These are phyloP conservation scores for Nicotiana attenuata DNA, from an alignment of 257 asterid species.

Conservation along the genomic window DNA sequence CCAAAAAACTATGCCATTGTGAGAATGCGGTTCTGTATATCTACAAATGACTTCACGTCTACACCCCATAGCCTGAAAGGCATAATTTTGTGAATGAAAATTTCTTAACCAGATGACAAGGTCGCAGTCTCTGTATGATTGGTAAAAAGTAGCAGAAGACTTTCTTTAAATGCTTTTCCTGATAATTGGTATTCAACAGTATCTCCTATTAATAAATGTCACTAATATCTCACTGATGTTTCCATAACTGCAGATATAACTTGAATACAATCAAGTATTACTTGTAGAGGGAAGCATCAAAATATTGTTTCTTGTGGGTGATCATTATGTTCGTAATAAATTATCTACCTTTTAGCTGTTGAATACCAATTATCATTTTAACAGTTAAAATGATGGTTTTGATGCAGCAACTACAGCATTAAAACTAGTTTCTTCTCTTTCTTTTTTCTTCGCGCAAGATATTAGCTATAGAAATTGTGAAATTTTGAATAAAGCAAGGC, in stretches of 20 bases:
- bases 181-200: background rate
- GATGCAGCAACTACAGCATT: background rate
- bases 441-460: background rate
- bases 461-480: background rate
- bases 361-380: too few relatives aligned
- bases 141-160: background rate
- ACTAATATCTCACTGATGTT: background rate
- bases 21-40: slow-evolving; percentile 45
- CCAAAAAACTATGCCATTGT: slow-evolving; percentile 13
- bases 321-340: background rate
- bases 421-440: background rate
- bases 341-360: background rate
- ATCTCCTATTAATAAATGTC: background rate
- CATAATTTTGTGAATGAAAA: background rate
- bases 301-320: background rate
- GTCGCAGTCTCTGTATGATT: background rate
- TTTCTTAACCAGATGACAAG: background rate
- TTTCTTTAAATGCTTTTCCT: background rate
- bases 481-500: background rate
- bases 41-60: slow-evolving; percentile 71
- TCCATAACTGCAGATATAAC: background rate
- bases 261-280: background rate
- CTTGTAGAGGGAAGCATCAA: background rate
- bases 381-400: background rate
- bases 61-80: slow-evolving; percentile 79